Base-by-base conservation (phyloP, 2,329 filamentous ascomycete genomes). In the Penicillium aurantiogriseum region DNA sequence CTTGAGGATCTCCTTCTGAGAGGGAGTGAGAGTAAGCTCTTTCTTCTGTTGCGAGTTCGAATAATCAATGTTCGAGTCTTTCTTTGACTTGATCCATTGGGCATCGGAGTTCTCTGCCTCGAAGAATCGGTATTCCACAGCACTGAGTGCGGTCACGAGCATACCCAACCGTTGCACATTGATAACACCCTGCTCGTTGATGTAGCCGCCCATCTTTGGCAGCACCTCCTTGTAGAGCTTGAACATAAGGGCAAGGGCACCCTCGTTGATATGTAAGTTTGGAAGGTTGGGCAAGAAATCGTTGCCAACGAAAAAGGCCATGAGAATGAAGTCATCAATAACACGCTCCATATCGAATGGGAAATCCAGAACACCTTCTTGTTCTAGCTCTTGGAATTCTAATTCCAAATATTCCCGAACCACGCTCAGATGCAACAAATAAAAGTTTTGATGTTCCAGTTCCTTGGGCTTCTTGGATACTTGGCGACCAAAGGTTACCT, bases 271-370 rank as follows among this genome's bases (percentile, higher is more conserved):
- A 76, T 99, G 94, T 63, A 99, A 79, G 70, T 95, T 91, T 5
- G 95, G 95, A 57, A 99, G 82, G 76, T 99, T 97, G 3, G 94
- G 94, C 74, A 99, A 83, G 79, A 99, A 99, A 83, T 99, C 94
- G 76, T 99, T 99, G 72, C 94, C 94, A 69, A 99, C 91, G 75
- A 99, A 99, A 80, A 99, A 99, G 47, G 92, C 93, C 92, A 99
- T 97, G 60, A 99, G 85, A 72, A 99, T 97, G 76, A 99, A 99
- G 80, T 99, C 94, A 74, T 99, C 94, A 78, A 99, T 97, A 70
- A 99, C 87, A 63, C 89, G 86, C 80, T 99, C 94, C 83, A 99
- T 88, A 71, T 99, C 90, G 71, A 95, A 99, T 48, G 85, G 80
- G 68, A 97, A 92, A 40, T 80, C 81, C 66, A 96, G 80, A 66